Conservation (phyloP, 108 stramenopile genomes). For the Seminavis robusta region DNA sequence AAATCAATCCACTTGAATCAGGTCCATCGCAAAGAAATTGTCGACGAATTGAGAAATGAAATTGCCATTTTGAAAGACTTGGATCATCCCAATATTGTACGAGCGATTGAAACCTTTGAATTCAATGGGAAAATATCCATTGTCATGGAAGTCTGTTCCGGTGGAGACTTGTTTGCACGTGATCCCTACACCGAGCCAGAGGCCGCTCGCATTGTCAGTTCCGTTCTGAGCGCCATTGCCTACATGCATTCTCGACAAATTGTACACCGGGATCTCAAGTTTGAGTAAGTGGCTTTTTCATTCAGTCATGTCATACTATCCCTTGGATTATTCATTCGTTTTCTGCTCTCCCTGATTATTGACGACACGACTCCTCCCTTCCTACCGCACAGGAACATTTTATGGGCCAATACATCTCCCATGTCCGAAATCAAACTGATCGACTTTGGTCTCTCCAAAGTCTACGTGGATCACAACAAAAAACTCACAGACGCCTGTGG, state of each 20-base stretch:
- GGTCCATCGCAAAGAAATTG: conserved; percentile 31
- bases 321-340: background rate
- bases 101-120: conserved; percentile 74
- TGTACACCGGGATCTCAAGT: conserved; percentile 62
- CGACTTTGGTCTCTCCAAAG: conserved; percentile 48
- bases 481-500: conserved; percentile 47
- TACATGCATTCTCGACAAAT: conserved; percentile 46
- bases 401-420: conserved; percentile 24
- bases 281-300: conserved; percentile 33
- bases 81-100: conserved; percentile 88
- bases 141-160: conserved; percentile 78
- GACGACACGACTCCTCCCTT: conserved; percentile 43
- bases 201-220: conserved; percentile 49
- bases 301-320: background rate
- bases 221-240: conserved; percentile 45
- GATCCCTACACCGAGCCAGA: conserved; percentile 74
- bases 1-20: conserved; percentile 69
- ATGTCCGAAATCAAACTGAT: conserved; percentile 63
- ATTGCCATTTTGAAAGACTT: conserved; percentile 73
- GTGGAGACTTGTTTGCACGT: conserved; percentile 78
- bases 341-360: background rate
- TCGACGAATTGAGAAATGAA: conserved; percentile 63
- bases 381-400: conserved; percentile 10
- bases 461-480: conserved; percentile 30
- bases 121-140: conserved; percentile 62